Evolutionary conservation across 106 monocot genomes (phyloP), one percentile per base, ranked within the genome.

Genomic region (Alisma plantagoaquatica): DNA sequence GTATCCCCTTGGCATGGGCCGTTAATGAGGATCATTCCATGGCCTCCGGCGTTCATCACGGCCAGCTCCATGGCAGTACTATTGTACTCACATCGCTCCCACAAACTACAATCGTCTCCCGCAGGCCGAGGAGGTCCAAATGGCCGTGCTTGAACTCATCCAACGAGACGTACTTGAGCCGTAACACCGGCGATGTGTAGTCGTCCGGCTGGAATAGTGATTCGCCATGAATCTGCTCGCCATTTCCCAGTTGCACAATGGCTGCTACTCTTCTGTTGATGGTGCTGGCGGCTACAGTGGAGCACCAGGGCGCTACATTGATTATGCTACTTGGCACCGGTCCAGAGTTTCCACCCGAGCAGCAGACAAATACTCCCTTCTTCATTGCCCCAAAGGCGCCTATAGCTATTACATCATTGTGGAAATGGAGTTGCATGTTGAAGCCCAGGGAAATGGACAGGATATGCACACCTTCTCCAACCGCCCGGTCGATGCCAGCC

Each of bases 401-500:
- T 4, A 46, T 18, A 3, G 46, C 46, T n/a, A 46, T 18, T 18
- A 46, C 4, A 18, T 46, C 17, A 3, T 8, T 10, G 46, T n/a
- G 20, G 16, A 46, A 46, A 3, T 4, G 9, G 16, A 8, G n/a
- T 4, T 11, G 16, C n/a, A 19, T 5, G 6, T 19, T 19, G 4
- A 4, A n/a, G n/a, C n/a, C 46, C 4, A 46, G 4, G 1, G 70
- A 70, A 23, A 70, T 0, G 20, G 70, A 70, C 16, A 70, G 15
- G 18, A 70, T 46, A 18, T 46, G n/a, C n/a, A 46, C 46, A 19
- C 46, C 46, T 4, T 46, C 46, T 11, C 9, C 46, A 4, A 46
- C 17, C 4, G 46, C 16, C 4, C 9, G n/a, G 16, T 46, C 46
- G 9, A 46, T 46, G 4, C 46, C 46, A 4, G 46, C 46, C n/a